Evolutionary conservation across 768 basidiomycete genomes (phyloP), one percentile per base, ranked within the genome.

Genomic region (Psilocybe cyanescens): DNA sequence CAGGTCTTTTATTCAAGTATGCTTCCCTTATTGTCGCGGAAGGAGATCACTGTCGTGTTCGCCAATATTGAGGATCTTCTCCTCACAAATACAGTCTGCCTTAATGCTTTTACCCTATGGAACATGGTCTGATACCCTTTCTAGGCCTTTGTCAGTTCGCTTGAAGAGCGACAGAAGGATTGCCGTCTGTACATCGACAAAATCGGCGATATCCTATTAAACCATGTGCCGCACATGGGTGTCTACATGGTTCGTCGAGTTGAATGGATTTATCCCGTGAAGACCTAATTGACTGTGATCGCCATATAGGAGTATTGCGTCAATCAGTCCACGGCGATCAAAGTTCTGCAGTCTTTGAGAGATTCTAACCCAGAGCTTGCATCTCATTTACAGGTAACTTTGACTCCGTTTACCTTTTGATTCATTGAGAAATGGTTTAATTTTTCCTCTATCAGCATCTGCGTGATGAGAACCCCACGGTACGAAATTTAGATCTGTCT

Each of bases 41-140:
- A 92, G 69, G 92, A 92, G 4, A 83, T 89, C 17, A 88, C 84
- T 2, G 90, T 89, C 48, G 86, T 99, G 16, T 99, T 98, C 68
- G 91, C 91, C 4, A 99, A 99, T 67, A 81, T 98, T 24, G 96
- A 99, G 70, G 96, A 98, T 67, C 88, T 98, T 52, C 78, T 98
- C 3, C 75, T 98, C 31, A 90, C 87, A 45, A 96, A 97, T 67
- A 97, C 94, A 9, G 86, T 65, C 7, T n/a, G 31, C 60, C 41
- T 17, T 39, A 11, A 16, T 48, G 41, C 14, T 9, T 59, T 45
- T 41, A 53, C 7, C 41, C 44, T 53, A 30, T 9, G 31, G 9
- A 31, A 19, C 28, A n/a, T 45, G 14, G 12, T 48, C 47, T 39
- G 8, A 59, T 12, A 31, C 16, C 8, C 24, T 39, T 8, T 65